A percentile compares a stretch with the other conserved stretches of the same genome.
phyloP scores from a whole-genome alignment of 2,329 filamentous ascomycete species.

The Pyrenophora seminiperda region DNA sequence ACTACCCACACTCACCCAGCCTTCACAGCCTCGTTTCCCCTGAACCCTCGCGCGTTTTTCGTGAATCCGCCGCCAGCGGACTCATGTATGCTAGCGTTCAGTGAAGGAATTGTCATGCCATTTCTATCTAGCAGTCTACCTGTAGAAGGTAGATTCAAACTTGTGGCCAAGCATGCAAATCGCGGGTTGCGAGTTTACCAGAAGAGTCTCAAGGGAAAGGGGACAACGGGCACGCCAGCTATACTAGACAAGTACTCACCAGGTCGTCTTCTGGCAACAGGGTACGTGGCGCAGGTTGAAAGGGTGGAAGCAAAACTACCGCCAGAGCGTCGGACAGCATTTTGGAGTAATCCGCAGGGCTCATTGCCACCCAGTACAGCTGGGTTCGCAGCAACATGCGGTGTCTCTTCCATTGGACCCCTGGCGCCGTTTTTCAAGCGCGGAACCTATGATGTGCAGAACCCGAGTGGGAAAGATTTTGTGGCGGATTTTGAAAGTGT shows the following conservation, averaged over 20 bases:
- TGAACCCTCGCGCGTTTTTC: slow-evolving; percentile 55
- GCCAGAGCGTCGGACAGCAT: slow-evolving; percentile 22
- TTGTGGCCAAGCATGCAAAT: slow-evolving; percentile 51
- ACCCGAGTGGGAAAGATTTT: slow-evolving; percentile 43
- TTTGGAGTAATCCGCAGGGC: slow-evolving; percentile 46
- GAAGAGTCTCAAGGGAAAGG: slow-evolving; percentile 44
- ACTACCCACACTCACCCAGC: slow-evolving; percentile 24
- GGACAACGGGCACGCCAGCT: slow-evolving; percentile 21
- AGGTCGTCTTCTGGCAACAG: slow-evolving; percentile 50
- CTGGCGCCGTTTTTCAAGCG: slow-evolving; percentile 42
- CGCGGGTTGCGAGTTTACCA: slow-evolving; percentile 52
- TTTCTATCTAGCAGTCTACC: slow-evolving; percentile 47
- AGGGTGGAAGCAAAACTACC: slow-evolving; percentile 46
- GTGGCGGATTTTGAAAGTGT: slow-evolving; percentile 48
- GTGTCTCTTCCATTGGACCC: slow-evolving; percentile 52
- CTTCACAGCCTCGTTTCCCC: slow-evolving; percentile 54
- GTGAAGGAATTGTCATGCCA: slow-evolving; percentile 53
- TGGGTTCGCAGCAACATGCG: slow-evolving; percentile 50
- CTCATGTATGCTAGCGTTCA: slow-evolving; percentile 56
- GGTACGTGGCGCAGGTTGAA: slow-evolving; percentile 51
- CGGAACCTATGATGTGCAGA: slow-evolving; percentile 32
- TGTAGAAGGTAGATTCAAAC: slow-evolving; percentile 46
- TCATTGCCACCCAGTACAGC: slow-evolving; percentile 38
- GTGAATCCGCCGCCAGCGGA: slow-evolving; percentile 46
- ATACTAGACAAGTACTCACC: slow-evolving; percentile 46